Conservation (phyloP, 1,139 yeast genomes). For the Suhomyces yuchorum region DNA sequence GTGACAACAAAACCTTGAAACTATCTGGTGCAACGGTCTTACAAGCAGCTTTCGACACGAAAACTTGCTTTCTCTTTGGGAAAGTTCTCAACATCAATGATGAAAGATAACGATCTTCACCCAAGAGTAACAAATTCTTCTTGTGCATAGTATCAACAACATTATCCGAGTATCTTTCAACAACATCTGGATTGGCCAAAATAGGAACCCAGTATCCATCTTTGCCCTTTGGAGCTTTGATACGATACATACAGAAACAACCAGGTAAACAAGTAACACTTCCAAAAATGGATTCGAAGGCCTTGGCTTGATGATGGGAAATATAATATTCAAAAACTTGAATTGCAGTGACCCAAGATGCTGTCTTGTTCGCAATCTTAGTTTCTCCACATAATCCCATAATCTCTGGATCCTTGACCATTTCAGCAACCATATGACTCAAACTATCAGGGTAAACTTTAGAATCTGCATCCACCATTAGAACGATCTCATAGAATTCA, state of each 20-base stretch:
- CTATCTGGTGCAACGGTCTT: conserved; percentile 88
- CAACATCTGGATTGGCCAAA: conserved; percentile 93
- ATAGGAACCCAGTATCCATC: conserved; percentile 98
- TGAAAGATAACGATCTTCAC: conserved; percentile 90
- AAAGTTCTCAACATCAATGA: conserved; percentile 90
- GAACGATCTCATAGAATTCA: conserved; percentile 77
- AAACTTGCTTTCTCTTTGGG: conserved; percentile 91
- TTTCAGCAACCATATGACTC: conserved; percentile 90
- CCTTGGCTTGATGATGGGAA: conserved; percentile 95
- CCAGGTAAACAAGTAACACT: conserved; percentile 98
- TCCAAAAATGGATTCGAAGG: conserved; percentile 94
- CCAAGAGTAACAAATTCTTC: conserved; percentile 83
- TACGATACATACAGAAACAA: conserved; percentile 93
- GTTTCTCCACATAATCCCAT: conserved; percentile 99
- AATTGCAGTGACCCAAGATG: conserved; percentile 90
- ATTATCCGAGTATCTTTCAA: conserved; percentile 90
- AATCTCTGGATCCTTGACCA: conserved; percentile 85
- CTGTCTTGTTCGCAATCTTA: conserved; percentile 82
- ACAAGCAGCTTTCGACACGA: conserved; percentile 94
- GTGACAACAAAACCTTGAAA: conserved; percentile 81
- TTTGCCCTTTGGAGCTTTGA: conserved; percentile 87
- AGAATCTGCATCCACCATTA: conserved; percentile 98
- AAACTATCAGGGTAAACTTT: conserved; percentile 86
- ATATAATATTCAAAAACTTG: conserved; percentile 96
- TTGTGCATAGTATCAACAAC: conserved; percentile 85